phyloP scores from a whole-genome alignment of 805 yeast species.

The Suhomyces sp. region DNA sequence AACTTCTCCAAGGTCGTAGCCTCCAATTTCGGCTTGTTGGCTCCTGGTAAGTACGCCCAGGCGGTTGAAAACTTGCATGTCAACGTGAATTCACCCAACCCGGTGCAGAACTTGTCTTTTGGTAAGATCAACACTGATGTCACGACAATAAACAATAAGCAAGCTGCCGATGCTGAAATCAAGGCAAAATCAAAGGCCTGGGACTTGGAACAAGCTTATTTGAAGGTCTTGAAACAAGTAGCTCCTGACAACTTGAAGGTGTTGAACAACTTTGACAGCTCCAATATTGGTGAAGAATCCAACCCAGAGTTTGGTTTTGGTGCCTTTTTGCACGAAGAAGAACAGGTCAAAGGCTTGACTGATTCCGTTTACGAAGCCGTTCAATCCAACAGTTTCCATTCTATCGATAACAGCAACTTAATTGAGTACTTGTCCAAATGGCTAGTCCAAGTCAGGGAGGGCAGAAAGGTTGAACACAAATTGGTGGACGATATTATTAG shows the following conservation, averaged over 20 bases:
- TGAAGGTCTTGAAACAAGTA: conserved; percentile 69
- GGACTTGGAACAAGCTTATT: conserved; percentile 69
- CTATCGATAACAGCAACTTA: conserved; percentile 45
- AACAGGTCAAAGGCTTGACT: conserved; percentile 47
- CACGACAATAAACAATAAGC: conserved; percentile 26
- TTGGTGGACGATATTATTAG: conserved; percentile 33
- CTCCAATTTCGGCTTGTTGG: conserved; percentile 54
- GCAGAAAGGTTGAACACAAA: conserved; percentile 22
- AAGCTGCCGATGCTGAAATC: conserved; percentile 16
- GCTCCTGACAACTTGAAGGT: conserved; percentile 54
- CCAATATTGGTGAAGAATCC: conserved; percentile 41
- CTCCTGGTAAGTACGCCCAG: conserved; percentile 34
- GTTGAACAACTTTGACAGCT: conserved; percentile 55
- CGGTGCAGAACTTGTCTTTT: conserved; percentile 60
- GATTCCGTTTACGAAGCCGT: conserved; percentile 46
- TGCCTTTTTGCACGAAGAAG: conserved; percentile 56
- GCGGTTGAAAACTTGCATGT: conserved; percentile 47
- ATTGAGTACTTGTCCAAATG: conserved; percentile 64
- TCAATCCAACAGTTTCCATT: conserved; percentile 42
- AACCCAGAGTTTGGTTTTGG: conserved; percentile 92
- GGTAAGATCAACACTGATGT: conserved; percentile 44
- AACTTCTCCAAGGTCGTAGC: conserved; percentile 50
- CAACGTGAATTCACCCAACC: conserved; percentile 51
- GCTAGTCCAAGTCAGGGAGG: conserved; percentile 52
- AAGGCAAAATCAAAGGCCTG: conserved; percentile 48